Evolutionary conservation across 192 early-diverging fungal species (phyloP).

Genomic region (Mortierella antarctica): DNA sequence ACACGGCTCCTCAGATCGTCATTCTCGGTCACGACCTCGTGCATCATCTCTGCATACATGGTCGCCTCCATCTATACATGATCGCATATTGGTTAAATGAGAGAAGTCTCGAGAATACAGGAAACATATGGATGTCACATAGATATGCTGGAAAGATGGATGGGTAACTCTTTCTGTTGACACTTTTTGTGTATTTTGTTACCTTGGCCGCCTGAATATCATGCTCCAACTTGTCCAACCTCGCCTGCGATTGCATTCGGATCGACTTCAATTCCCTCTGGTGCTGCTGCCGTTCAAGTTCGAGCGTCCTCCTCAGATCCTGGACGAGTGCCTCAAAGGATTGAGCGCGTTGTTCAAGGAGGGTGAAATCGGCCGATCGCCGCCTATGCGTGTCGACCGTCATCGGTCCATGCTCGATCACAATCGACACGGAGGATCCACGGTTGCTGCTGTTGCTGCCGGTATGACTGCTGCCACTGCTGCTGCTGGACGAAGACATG

Average conservation of each 20-base stretch:
- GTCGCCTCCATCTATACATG: conserved; percentile 35
- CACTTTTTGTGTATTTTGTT: not conserved
- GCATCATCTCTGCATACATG: conserved; percentile 50
- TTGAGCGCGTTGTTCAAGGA: conserved; percentile 15
- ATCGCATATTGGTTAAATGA: too few species aligned
- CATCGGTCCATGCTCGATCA: conserved; percentile 32
- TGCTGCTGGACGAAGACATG: not conserved
- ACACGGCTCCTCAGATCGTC: conserved; percentile 24
- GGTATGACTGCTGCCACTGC: not conserved
- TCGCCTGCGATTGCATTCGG: conserved; percentile 9
- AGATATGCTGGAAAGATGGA: not conserved
- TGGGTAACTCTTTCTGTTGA: too few species aligned
- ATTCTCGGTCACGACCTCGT: conserved; percentile 47
- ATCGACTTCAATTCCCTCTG: conserved; percentile 14
- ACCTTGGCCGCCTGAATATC: conserved; percentile 49
- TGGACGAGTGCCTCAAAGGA: conserved; percentile 25
- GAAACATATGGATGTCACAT: not conserved
- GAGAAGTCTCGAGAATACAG: not conserved
- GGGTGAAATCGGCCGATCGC: conserved; percentile 27
- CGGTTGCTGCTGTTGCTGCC: not conserved
- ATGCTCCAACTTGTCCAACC: conserved; percentile 28
- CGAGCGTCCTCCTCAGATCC: conserved; percentile 15
- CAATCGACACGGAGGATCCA: not conserved
- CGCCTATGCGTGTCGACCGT: conserved; percentile 37
- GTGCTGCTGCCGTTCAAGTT: conserved; percentile 9